A percentile compares a stretch with the other conserved stretches of the same genome.
These are phyloP conservation scores for Cairneyella variabilis DNA, from an alignment of 495 filamentous ascomycete species.

Conservation along the genomic window DNA sequence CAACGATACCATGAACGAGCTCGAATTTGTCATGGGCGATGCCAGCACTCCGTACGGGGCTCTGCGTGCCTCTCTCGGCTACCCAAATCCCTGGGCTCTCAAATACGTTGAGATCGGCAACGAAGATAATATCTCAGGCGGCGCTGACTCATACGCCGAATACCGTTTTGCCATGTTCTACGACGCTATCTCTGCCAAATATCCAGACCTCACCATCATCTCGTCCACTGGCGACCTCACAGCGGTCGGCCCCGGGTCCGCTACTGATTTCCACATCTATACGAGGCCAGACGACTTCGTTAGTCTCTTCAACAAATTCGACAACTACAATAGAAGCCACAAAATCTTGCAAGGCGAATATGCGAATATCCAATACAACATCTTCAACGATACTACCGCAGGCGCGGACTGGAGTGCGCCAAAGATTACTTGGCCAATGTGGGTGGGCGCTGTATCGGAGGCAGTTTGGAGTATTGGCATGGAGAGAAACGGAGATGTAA, in stretches of 20 bases:
- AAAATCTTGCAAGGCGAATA: constrained; percentile 48
- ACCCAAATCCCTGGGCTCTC: constrained; percentile 16
- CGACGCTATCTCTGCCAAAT: constrained; percentile 42
- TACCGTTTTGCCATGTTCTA: constrained; percentile 47
- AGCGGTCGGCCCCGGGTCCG: constrained; percentile 7
- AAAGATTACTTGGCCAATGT: constrained; percentile 22
- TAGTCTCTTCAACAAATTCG: constrained; percentile 44
- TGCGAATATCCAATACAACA: constrained; percentile 39
- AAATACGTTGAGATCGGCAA: constrained; percentile 38
- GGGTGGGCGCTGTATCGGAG: constrained; percentile 43
- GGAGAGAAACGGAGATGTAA: constrained; percentile 52
- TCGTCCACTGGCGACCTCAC: constrained; percentile 31
- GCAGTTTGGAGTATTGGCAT: constrained; percentile 53
- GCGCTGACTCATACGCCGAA: constrained; percentile 31
- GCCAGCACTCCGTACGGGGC: constrained; percentile 11
- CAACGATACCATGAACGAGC: constrained; percentile 32
- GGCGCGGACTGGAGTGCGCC: constrained; percentile 25
- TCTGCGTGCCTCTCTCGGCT: constrained; percentile 19
- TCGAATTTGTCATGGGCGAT: constrained; percentile 19
- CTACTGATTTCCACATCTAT: constrained; percentile 46
- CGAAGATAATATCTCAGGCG: constrained; percentile 46
- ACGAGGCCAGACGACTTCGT: constrained; percentile 45
- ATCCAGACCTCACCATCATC: constrained; percentile 47
- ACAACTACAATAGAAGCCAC: constrained; percentile 33
- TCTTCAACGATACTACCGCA: constrained; percentile 24